Evolutionary conservation across 73 alveolate genomes (phyloP), one percentile per base, ranked within the genome.

Genomic region (Effrenium voratum): DNA sequence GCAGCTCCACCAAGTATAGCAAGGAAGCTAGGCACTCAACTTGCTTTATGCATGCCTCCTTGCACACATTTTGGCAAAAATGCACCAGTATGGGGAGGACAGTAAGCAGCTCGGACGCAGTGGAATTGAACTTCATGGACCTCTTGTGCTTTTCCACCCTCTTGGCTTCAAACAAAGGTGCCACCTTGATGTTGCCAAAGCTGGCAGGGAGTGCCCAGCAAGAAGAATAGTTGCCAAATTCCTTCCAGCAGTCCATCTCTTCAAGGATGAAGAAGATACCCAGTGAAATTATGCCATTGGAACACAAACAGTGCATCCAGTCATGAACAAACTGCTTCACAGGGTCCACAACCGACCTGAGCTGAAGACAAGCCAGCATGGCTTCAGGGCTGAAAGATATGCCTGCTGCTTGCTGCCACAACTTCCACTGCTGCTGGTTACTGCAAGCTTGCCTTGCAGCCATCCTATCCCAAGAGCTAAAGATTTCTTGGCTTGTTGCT

Each of bases 381-480:
- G 87, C 57, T 13, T 77, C 63, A 10, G 15, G 63, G 26, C 34
- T 22, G n/a, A 13, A 77, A 1, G 87, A 41, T 36, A 40, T 43
- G 32, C 87, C 87, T 12, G 87, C 15, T 1, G 87, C 87, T 26
- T 77, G 87, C 60, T 44, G 50, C 87, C 87, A 77, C 15, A 5
- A 6, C 13, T 43, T 77, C 50, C 41, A 77, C 47, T 72, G 47
- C 8, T 8, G 24, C 8, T 34, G 30, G 4, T 45, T 10, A 47
- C 82, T n/a, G 6, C 34, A n/a, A 6, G 46, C 45, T 6, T 5
- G 8, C 30, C 87, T 77, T 36, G 41, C 41, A 5, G 87, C 60
- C 87, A 77, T 77, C 43, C 87, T 40, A 30, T 77, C 87, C 87
- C 87, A 77, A 45, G 60, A 36, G 13, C 34, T n/a, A 30, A 77